A percentile compares a stretch with the other conserved stretches of the same genome.
Evolutionary conservation across 257 asterid genomes (phyloP).

Genomic region (Voacanga thouarsii): DNA sequence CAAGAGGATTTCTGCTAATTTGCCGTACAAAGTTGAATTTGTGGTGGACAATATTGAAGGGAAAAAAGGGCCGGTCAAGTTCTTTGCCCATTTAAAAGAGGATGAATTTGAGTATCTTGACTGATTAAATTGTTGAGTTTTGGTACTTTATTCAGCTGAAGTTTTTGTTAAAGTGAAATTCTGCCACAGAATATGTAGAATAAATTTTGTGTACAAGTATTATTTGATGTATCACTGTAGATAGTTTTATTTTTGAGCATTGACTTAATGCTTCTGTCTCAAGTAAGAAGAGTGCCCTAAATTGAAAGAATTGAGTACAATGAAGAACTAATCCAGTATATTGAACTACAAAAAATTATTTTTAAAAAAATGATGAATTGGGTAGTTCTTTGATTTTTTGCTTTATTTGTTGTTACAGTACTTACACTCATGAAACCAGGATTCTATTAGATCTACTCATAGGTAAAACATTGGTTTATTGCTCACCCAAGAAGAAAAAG

Average conservation of each 20-base stretch:
- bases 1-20: conserved; percentile 67
- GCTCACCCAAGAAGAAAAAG: not conserved
- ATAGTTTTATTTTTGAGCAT: not conserved
- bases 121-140: conserved; percentile 28
- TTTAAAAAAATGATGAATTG: too few species aligned
- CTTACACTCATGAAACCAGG: not conserved
- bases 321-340: not conserved
- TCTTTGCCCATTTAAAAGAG: conserved; percentile 73
- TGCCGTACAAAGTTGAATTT: conserved; percentile 85
- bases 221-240: not conserved
- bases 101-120: conserved; percentile 94
- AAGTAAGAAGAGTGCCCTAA: not conserved
- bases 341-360: too few species aligned
- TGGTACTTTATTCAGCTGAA: not conserved
- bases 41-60: conserved; percentile 51
- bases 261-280: not conserved
- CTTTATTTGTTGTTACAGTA: not conserved
- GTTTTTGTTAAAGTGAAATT: conserved; percentile 18
- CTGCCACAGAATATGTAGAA: conserved; percentile 16
- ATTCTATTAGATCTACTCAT: not conserved
- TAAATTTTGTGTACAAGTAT: not conserved
- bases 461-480: not conserved
- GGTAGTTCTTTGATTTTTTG: not conserved
- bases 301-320: not conserved
- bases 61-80: conserved; percentile 62